Evolutionary conservation across 331 rosid species (phyloP).

Genomic region (Ulmus americana): DNA sequence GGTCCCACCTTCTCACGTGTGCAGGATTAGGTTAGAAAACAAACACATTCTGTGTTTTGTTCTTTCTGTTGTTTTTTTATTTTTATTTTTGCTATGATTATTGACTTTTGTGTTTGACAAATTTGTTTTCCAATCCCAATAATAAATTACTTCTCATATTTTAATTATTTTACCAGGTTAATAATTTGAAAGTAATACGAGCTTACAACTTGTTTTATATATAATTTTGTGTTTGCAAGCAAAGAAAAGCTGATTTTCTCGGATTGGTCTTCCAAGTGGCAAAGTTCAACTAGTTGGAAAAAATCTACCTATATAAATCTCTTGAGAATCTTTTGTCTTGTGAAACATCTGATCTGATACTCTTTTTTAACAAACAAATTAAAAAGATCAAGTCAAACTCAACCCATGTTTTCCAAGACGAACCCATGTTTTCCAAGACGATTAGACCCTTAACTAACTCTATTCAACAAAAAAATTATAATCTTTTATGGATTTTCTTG

Average conservation of each 20-base stretch:
- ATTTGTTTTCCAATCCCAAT: slow-evolving; percentile 43
- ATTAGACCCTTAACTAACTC: slow-evolving; percentile 38
- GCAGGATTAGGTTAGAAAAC: slow-evolving; percentile 8
- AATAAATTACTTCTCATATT: neutral
- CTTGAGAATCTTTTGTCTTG: slow-evolving; percentile 30
- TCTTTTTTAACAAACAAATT: slow-evolving; percentile 3
- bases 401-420: slow-evolving; percentile 25
- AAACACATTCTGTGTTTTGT: slow-evolving; percentile 18
- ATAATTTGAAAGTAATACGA: neutral
- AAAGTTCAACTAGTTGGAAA: neutral
- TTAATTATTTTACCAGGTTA: no score
- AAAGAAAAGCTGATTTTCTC: neutral
- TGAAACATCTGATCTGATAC: slow-evolving; percentile 25
- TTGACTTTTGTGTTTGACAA: slow-evolving; percentile 42
- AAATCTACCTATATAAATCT: neutral
- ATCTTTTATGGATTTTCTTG: neutral
- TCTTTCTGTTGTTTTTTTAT: neutral
- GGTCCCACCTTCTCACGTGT: slow-evolving; percentile 63
- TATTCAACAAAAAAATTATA: no score
- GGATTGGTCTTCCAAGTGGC: slow-evolving; percentile 18
- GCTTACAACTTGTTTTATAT: neutral
- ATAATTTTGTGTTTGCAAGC: neutral
- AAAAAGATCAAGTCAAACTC: slow-evolving; percentile 33
- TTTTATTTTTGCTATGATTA: slow-evolving; percentile 20
- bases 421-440: slow-evolving; percentile 28